Base-by-base conservation (phyloP, 257 asterid genomes). In the Asclepias syriaca region DNA sequence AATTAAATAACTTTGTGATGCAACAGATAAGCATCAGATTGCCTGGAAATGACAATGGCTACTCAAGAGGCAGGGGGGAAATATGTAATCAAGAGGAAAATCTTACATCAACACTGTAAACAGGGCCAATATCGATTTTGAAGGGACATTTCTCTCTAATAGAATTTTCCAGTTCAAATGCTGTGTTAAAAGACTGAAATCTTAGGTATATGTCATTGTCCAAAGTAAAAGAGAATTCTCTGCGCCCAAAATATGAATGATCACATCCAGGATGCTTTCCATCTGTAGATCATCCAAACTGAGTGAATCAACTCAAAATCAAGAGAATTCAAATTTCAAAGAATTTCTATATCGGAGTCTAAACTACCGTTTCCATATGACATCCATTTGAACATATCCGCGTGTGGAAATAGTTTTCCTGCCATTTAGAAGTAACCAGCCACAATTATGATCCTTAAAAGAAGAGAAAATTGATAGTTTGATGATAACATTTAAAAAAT, bases 221-320 rank as follows among this genome's bases (percentile, higher is more conserved):
- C 79, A 89, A 78, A 6, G 98, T 89, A 84, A 90, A 93, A 56
- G 98, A 93, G 74, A 92, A 87, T 76, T 90, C 98, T 76, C 98
- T 88, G 37, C 96, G 80, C 19, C 96, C 96, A 65, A 87, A 86
- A 81, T 88, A 94, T 71, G 99, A 94, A 29, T 79, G 85, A 75
- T 91, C 97, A 80, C 99, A 94, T 9, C 99, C 99, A 45, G 99
- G 97, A 81, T 94, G 99, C 75, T 86, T 94, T 74, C 97, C 97
- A 81, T 94, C 97, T 94, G 79, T 29, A 70, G 65, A 68, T 24
- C 46, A 70, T n/a, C 22, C 49, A 18, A 64, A 64, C 7, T 18
- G 49, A 64, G 16, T 3, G 10, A 34, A 37, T 37, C 40, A 54
- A 75, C 71, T 43, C 64, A 73, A 80, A 50, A 70, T n/a, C 60